phyloP scores from a whole-genome alignment of 257 asterid genomes.

The Lycium barbarum region DNA sequence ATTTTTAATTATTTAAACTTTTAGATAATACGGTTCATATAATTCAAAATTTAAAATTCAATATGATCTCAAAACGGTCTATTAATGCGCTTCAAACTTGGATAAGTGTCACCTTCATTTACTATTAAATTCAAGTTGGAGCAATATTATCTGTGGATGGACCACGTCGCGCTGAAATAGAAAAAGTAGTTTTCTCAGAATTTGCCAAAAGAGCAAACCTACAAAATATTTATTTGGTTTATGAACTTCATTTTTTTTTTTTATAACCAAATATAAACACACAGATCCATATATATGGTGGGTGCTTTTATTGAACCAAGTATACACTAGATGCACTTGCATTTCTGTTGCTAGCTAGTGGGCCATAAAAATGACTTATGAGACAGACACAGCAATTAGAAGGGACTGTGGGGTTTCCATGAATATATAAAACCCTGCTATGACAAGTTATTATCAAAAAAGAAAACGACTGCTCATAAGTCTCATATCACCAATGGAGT shows the following conservation, averaged over 20 bases:
- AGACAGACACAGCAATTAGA: neutral
- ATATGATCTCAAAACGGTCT: neutral
- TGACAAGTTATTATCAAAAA: constrained; percentile 21
- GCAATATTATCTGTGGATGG: neutral
- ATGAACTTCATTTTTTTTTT: neutral
- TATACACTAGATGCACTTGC: neutral
- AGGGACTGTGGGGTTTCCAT: constrained; percentile 2
- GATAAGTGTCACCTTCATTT: neutral
- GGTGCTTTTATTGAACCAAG: neutral
- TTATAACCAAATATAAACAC: neutral
- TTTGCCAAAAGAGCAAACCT: neutral
- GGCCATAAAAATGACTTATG: constrained; percentile 6
- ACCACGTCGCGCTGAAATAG: neutral
- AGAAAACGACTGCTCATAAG: neutral
- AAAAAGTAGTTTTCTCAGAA: neutral
- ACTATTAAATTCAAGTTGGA: neutral
- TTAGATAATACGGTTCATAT: neutral
- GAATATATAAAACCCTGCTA: neutral
- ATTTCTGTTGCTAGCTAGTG: neutral
- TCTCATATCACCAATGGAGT: neutral
- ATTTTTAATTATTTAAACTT: neutral
- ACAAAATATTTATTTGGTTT: no score
- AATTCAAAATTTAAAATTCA: no score
- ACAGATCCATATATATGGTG: neutral
- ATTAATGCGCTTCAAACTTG: neutral